Base-by-base conservation (phyloP, 2,329 filamentous ascomycete species). In the Magnaporthiopsis rhizophila region DNA sequence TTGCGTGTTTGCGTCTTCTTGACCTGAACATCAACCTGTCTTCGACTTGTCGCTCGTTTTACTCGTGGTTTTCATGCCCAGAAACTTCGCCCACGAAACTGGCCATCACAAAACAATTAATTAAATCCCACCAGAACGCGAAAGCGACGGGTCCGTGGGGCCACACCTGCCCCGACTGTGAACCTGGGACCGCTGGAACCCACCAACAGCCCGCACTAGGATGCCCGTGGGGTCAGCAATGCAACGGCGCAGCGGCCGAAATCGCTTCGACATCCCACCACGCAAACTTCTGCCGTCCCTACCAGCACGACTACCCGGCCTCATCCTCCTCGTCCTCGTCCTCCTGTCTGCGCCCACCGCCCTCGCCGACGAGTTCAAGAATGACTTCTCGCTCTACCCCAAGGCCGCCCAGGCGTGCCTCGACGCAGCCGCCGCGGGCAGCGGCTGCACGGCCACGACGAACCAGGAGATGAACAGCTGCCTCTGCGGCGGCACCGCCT, bases 351-450 rank as follows among this genome's bases (percentile, higher is more conserved):
- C 45, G 2, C 45, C 66, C 59, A 65, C 69, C 45, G 62, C 67
- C 61, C 58, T 64, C 11, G 64, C 67, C 18, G 69, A 59, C 69
- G 71, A 59, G 50, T 63, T 76, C 60, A 64, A 72, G 3, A 76
- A 78, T 66, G 74, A 81, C 71, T 82, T 82, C 68, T 73, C 72
- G 32, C 68, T 74, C 30, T 83, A 82, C 66, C 80, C 80, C 0
- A 21, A 68, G 28, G 70, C 66, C 26, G 71, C 80, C 2, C 79
- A 80, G 64, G 8, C 69, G 9, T 85, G 83, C 65, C 73, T 85
- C 1, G 71, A 76, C 67, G 61, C 74, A 21, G 74, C 81, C 5
- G 76, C 80, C 36, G 69, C 74, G 60, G 38, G 65, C 26, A 78
- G 77, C 21, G 68, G 71, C 5, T 85, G 83, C 71, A 72, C 72